A percentile compares a stretch with the other conserved stretches of the same genome.
These are phyloP conservation scores for Penicillium corylophilum DNA, from an alignment of 2,329 filamentous ascomycete genomes.

Conservation along the genomic window DNA sequence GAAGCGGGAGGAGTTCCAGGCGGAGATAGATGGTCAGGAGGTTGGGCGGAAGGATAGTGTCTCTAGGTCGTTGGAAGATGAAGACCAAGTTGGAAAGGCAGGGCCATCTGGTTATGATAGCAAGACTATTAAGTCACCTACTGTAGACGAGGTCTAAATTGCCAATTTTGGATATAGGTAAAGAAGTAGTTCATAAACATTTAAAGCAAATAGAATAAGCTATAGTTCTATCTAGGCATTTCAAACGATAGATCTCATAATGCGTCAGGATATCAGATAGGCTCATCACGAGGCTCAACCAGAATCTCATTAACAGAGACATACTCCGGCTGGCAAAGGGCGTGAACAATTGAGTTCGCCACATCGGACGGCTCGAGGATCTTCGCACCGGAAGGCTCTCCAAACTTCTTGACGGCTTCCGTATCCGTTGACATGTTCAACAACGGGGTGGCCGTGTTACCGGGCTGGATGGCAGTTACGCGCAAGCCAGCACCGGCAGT, in stretches of 20 bases:
- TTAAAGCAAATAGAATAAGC: neutral
- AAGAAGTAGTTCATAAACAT: neutral
- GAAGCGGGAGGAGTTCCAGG: slow-evolving; percentile 21
- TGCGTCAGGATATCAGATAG: slow-evolving; percentile 51
- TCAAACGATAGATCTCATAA: neutral
- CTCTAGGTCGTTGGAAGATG: neutral
- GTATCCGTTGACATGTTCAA: slow-evolving; percentile 71
- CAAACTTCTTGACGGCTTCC: slow-evolving; percentile 76
- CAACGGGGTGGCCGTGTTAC: slow-evolving; percentile 72
- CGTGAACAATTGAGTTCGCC: slow-evolving; percentile 70
- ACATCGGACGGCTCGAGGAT: slow-evolving; percentile 73
- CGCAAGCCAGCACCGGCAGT: slow-evolving; percentile 71
- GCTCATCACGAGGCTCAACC: slow-evolving; percentile 75
- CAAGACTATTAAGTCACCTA: neutral
- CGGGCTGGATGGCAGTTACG: slow-evolving; percentile 74
- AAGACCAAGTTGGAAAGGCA: neutral
- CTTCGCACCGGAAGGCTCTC: slow-evolving; percentile 71
- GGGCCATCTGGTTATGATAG: neutral
- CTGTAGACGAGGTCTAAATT: neutral
- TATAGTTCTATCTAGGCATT: neutral
- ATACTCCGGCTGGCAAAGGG: slow-evolving; percentile 70
- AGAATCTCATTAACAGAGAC: slow-evolving; percentile 78
- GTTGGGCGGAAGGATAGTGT: slow-evolving; percentile 10
- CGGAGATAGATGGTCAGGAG: slow-evolving; percentile 13
- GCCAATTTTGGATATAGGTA: neutral